Base-by-base conservation (phyloP, 768 basidiomycete genomes). In the Coprinopsis sp. region DNA sequence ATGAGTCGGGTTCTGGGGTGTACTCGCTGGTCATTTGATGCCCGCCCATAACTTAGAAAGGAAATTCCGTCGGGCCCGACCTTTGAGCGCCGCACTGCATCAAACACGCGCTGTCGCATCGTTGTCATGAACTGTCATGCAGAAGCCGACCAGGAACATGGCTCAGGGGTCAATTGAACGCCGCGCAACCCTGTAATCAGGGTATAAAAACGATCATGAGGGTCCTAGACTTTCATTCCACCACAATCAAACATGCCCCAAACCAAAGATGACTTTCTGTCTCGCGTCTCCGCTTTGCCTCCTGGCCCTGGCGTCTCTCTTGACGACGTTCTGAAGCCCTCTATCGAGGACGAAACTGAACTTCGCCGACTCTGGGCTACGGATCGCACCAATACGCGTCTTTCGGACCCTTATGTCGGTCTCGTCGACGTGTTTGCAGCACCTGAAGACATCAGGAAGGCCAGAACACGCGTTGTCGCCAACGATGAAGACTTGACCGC, bases 361-460 rank as follows among this genome's bases (percentile, higher is more conserved):
- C 61, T 84, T 37, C 71, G 81, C 51, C 72, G 68, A 46, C 62
- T 80, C 18, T 82, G 78, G 49, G 79, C 79, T 7, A 74, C 71
- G 2, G 77, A 81, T 52, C 73, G 68, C 57, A 50, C 51, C 37
- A 72, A 77, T 46, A 16, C 59, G 8, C 70, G 74, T 22, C 66
- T 81, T 23, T 49, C 57, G 13, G 67, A 78, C 51, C 73, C 73
- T 3, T 58, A 75, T 48, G 77, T 82, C 37, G 79, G 81, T 3
- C 76, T 82, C 14, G 74, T 82, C 51, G 77, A 82, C 46, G 67
- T 81, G 2, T 82, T 82, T 58, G 70, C 63, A 22, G 76, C 77
- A 0, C 74, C 74, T 1, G 60, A 47, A 4, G 69, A 68, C 22
- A 71, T 81, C 54, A 67, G 74, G 22, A 71, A 60, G n/a, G 77